A percentile compares a stretch with the other conserved stretches of the same genome.
These are phyloP conservation scores for Aspergillus sojae DNA, from an alignment of 2,329 filamentous ascomycete species.

Conservation along the genomic window DNA sequence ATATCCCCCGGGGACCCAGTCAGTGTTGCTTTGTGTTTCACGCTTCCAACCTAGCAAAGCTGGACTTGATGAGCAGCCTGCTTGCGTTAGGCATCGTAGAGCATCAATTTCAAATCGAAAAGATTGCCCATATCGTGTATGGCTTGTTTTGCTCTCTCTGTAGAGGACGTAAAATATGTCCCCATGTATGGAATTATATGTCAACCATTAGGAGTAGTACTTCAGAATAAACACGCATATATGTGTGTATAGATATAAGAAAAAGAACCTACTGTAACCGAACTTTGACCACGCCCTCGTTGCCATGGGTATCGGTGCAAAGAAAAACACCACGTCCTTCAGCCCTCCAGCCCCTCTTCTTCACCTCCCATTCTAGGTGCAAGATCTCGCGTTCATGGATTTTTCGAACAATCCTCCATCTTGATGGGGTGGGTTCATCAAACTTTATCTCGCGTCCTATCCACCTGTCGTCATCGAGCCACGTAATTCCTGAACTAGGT, in stretches of 20 bases:
- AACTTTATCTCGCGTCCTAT: background rate
- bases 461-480: background rate
- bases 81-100: background rate
- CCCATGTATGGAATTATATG: background rate
- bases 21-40: background rate
- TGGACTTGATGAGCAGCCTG: background rate
- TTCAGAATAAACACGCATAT: no score
- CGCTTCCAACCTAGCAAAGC: background rate
- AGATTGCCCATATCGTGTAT: background rate
- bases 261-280: background rate
- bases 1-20: background rate
- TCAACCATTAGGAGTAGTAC: background rate
- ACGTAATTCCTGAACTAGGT: background rate
- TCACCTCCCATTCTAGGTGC: background rate
- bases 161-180: background rate
- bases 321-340: background rate
- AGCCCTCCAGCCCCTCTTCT: background rate
- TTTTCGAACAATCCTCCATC: background rate
- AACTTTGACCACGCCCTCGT: background rate
- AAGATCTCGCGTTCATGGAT: background rate
- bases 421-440: background rate
- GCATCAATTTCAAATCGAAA: background rate
- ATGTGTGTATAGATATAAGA: background rate
- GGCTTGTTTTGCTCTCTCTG: background rate
- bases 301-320: background rate